Evolutionary conservation across 2,329 filamentous ascomycete genomes (phyloP).

Genomic region (Botrytis medusae): DNA sequence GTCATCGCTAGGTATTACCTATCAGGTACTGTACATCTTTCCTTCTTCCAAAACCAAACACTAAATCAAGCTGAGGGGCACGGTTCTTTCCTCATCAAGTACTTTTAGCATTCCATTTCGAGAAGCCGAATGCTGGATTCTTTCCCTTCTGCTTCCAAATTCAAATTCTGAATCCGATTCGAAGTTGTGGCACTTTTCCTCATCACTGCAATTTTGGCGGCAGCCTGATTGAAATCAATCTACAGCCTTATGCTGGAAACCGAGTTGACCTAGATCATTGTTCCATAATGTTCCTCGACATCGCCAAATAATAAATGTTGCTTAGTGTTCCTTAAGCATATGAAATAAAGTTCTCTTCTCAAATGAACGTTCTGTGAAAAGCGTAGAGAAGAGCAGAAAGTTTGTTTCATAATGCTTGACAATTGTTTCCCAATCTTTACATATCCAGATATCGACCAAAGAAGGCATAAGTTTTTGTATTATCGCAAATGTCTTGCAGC

Average conservation of each 20-base stretch:
- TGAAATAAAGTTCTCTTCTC: not conserved
- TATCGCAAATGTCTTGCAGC: slow-evolving; percentile 19
- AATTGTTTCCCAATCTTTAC: not conserved
- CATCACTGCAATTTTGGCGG: not conserved
- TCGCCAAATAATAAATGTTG: not conserved
- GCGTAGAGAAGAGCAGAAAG: not conserved
- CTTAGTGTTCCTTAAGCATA: not conserved
- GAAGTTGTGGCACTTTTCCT: not conserved
- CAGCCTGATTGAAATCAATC: not conserved
- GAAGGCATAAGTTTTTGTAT: not conserved
- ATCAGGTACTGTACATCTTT: not conserved
- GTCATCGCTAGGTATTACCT: not conserved
- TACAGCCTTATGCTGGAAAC: not conserved
- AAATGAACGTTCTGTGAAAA: not conserved
- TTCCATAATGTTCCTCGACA: not conserved
- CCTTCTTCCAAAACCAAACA: not conserved
- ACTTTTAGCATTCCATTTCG: not conserved
- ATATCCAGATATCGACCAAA: slow-evolving; percentile 5
- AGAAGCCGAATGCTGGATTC: not conserved
- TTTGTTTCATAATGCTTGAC: not conserved
- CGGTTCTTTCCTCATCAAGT: not conserved
- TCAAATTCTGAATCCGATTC: not conserved
- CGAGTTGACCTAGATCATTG: not conserved
- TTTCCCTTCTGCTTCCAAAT: not conserved
- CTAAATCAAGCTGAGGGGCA: not conserved